Evolutionary conservation across 768 basidiomycete species (phyloP), one percentile per base, ranked within the genome.

Genomic region (Asterophora parasitica): DNA sequence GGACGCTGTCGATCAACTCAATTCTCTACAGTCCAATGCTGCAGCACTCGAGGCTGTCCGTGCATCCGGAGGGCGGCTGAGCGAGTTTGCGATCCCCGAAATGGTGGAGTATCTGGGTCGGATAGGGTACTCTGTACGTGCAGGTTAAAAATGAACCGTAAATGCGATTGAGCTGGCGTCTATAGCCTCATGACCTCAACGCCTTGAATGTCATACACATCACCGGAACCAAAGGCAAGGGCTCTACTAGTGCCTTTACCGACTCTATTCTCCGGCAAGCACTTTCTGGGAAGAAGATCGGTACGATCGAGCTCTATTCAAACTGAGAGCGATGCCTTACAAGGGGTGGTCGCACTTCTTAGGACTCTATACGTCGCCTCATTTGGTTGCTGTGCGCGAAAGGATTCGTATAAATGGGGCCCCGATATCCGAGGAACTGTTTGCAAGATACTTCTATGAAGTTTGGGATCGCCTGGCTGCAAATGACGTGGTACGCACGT

Each of bases 221-320:
- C 55, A 94, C 95, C 7, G 95, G 95, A 3, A 98, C 96, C 4
- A 99, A 99, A 68, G 95, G 95, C 28, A 99, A 99, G 65, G 95
- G 95, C 6, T 98, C 95, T 3, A 93, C 96, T 1, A 91, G 89
- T 54, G 95, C 96, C 7, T 98, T 98, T 59, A 79, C 81, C 4
- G 87, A 92, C 58, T 89, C 88, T 8, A 83, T 97, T 44, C 71
- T 98, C 42, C 79, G 90, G n/a, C 74, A 78, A 50, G 67, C 76
- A n/a, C 77, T 69, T 54, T 85, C 93, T 6, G 68, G 74, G 2
- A 89, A 85, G 74, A 93, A 83, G 72, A 79, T 89, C 53, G 95
- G 92, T 89, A 61, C 54, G 82, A 59, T 12, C n/a, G 31, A 46
- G 11, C 15, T 5, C 13, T 37, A 4, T 26, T 16, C 31, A 28